Evolutionary conservation across 129 eudicot genomes (phyloP).

Genomic region (Lonicera japonica): DNA sequence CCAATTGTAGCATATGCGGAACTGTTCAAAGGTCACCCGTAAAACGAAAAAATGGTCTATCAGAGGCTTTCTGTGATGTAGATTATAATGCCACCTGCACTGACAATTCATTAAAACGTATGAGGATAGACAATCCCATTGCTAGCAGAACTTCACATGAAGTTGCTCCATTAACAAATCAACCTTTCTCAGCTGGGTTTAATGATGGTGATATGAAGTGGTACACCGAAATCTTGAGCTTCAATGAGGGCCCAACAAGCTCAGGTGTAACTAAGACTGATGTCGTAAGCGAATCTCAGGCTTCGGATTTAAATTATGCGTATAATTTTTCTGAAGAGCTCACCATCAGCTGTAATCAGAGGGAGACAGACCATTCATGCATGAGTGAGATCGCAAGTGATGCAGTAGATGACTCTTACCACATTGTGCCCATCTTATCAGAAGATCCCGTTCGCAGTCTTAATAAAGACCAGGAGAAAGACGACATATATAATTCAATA

Average conservation of each 20-base stretch:
- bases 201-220: conserved; percentile 9
- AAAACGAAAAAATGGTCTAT: conserved; percentile 22
- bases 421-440: no score
- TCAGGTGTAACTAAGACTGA: conserved; percentile 3
- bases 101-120: conserved; percentile 34
- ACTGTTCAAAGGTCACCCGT: conserved; percentile 26
- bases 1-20: conserved; percentile 41
- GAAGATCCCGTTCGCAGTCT: no score
- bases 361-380: conserved; percentile 3
- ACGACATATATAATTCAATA: no score
- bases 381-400: background rate
- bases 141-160: conserved; percentile 10
- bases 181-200: background rate
- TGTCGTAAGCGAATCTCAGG: conserved; percentile 12
- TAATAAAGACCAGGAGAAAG: no score
- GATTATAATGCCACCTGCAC: conserved; percentile 9
- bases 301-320: conserved; percentile 7
- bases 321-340: conserved; percentile 17
- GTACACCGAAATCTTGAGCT: conserved; percentile 6
- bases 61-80: conserved; percentile 10
- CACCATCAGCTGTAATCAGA: conserved; percentile 8
- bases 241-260: background rate
- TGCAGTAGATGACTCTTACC: no score
- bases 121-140: conserved; percentile 31
- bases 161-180: conserved; percentile 14